A percentile compares a stretch with the other conserved stretches of the same genome.
These are phyloP conservation scores for Trichosanthes cucumerina DNA, from an alignment of 306 rosid genomes.

Conservation along the genomic window DNA sequence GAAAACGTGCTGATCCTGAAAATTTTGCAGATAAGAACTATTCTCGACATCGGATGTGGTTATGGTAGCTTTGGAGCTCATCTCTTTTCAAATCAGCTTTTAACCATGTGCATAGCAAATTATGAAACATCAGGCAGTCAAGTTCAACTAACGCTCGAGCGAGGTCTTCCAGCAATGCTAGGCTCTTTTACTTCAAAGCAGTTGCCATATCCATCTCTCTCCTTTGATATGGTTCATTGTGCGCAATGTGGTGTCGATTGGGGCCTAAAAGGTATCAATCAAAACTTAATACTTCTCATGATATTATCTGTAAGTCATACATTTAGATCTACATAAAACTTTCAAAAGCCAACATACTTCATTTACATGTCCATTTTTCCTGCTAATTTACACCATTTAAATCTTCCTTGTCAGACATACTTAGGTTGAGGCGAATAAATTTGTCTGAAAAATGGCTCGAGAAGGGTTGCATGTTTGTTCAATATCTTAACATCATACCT, in stretches of 20 bases:
- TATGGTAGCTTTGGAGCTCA: conserved; percentile 93
- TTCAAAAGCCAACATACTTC: neutral
- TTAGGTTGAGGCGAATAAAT: neutral
- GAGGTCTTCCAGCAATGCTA: conserved; percentile 97
- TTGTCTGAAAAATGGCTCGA: neutral
- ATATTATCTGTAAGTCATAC: neutral
- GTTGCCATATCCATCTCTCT: conserved; percentile 81
- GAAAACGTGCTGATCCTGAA: neutral
- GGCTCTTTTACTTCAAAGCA: conserved; percentile 67
- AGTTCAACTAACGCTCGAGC: conserved; percentile 87
- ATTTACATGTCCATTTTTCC: neutral
- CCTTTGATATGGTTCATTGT: conserved; percentile 94
- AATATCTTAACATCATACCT: neutral
- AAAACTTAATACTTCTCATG: neutral
- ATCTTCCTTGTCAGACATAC: neutral
- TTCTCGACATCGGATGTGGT: conserved; percentile 81
- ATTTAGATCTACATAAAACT: neutral
- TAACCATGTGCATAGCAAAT: conserved; percentile 81
- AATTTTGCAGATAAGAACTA: conserved; percentile 64
- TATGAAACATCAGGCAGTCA: conserved; percentile 96
- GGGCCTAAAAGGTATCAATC: conserved; percentile 60
- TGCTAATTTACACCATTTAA: neutral
- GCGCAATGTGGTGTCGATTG: conserved; percentile 85
- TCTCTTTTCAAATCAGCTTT: conserved; percentile 67
- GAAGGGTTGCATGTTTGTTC: neutral